These are phyloP conservation scores for Malbranchea cinnamomea DNA, from an alignment of 2,329 filamentous ascomycete species.

Conservation along the genomic window DNA sequence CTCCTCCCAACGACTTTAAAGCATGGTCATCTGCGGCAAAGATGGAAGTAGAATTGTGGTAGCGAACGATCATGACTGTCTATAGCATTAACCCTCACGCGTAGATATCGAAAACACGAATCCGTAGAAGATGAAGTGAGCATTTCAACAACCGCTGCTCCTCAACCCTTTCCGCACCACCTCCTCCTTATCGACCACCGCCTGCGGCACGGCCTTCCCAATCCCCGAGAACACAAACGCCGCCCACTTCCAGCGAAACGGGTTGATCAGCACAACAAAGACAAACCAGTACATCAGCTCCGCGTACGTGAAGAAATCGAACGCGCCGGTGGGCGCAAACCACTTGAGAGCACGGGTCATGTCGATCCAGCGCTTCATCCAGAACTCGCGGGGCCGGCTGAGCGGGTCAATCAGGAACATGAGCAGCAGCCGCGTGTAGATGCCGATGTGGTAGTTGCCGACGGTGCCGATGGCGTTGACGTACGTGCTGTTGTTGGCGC, in stretches of 20 bases:
- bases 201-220: constrained; percentile 49
- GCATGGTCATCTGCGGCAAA: too few relatives aligned
- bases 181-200: constrained; percentile 53
- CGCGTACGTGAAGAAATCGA: constrained; percentile 81
- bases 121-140: too few relatives aligned
- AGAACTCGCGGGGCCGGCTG: constrained; percentile 52
- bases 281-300: constrained; percentile 76
- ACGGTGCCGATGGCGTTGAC: constrained; percentile 67
- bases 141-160: too few relatives aligned
- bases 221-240: constrained; percentile 68
- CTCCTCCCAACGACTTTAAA: too few relatives aligned
- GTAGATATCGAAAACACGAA: too few relatives aligned
- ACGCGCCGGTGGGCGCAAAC: constrained; percentile 55
- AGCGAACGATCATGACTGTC: too few relatives aligned
- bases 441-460: constrained; percentile 79
- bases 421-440: constrained; percentile 71
- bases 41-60: too few relatives aligned
- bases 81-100: too few relatives aligned
- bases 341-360: constrained; percentile 61
- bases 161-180: constrained; percentile 40
- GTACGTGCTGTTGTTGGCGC: constrained; percentile 73
- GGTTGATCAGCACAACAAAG: constrained; percentile 65
- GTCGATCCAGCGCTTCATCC: constrained; percentile 79
- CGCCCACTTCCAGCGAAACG: constrained; percentile 84
- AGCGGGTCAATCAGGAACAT: constrained; percentile 76